Evolutionary conservation across 768 basidiomycete genomes (phyloP).

Genomic region (Amylocystis lapponica): DNA sequence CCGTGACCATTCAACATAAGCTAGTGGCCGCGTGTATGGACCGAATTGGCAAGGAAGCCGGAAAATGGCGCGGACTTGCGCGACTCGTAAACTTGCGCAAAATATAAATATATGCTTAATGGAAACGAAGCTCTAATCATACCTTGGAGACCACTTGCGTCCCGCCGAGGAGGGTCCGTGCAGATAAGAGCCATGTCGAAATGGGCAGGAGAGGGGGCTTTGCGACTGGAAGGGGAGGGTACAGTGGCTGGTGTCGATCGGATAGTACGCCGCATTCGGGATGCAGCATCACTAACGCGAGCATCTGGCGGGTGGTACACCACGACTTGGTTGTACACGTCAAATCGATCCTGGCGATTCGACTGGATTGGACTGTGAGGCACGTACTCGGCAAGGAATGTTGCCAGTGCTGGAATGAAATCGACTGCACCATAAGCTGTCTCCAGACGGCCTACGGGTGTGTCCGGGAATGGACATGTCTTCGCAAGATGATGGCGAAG

Average conservation of each 20-base stretch:
- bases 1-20: constrained; percentile 24
- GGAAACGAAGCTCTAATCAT: background rate
- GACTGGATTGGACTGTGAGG: background rate
- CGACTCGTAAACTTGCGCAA: constrained; percentile 17
- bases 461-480: background rate
- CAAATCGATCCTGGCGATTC: background rate
- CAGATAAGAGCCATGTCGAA: background rate
- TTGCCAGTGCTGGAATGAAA: background rate
- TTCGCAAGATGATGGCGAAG: background rate
- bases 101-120: background rate
- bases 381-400: background rate
- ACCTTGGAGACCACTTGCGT: background rate
- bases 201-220: background rate
- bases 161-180: background rate
- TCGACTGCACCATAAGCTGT: background rate
- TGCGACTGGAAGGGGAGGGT: background rate
- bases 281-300: background rate
- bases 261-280: background rate
- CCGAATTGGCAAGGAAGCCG: constrained; percentile 13
- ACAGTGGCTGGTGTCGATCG: background rate
- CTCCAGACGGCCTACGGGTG: background rate
- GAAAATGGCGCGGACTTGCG: constrained; percentile 24
- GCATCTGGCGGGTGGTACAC: background rate
- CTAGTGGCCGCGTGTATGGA: constrained; percentile 12
- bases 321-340: background rate